Evolutionary conservation across 805 yeast species (phyloP), one percentile per base, ranked within the genome.

Genomic region (Torulaspora delbrueckii): DNA sequence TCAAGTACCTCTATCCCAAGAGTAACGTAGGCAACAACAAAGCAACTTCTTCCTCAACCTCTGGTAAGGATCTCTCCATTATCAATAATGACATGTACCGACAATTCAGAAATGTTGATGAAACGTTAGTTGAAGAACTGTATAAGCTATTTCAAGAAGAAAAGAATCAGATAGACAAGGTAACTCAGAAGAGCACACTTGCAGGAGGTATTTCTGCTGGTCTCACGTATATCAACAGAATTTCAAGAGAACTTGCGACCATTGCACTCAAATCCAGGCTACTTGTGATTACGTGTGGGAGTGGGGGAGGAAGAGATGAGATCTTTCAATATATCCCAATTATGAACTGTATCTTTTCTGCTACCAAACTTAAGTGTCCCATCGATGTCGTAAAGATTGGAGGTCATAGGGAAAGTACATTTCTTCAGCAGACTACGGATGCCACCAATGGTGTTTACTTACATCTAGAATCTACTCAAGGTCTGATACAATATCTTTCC

Each of bases 341-440:
- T 36, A 93, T 93, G 98, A 93, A 93, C 65, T 77, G 93, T 48
- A 91, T 93, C 25, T 93, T 93, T 68, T 91, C 97, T 0, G 96
- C 98, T 0, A 96, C 93, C 55, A 91, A 90, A 65, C 77, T 85
- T 84, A 83, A 81, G 56, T 79, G 90, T 13, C 85, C 96, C 2
- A 81, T 93, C 18, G 98, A 93, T 64, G 90, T 90, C 9, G 91
- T 95, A 49, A 89, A 90, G 58, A 69, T 93, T 24, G 68, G 68
- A 24, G 68, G 66, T 6, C 44, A 53, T 8, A 53, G 57, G 36
- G 79, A 79, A 51, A 81, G 95, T 1, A 85, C 95, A 2, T 91
- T 89, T 61, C 69, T 93, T 49, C 98, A 93, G 62, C 99, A 93
- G 62, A 96, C 98, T 0, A 78, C 95, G 0, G 99, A 93, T 67